Evolutionary conservation across 768 basidiomycete species (phyloP), one percentile per base, ranked within the genome.

Genomic region (Mycena sanguinolenta): DNA sequence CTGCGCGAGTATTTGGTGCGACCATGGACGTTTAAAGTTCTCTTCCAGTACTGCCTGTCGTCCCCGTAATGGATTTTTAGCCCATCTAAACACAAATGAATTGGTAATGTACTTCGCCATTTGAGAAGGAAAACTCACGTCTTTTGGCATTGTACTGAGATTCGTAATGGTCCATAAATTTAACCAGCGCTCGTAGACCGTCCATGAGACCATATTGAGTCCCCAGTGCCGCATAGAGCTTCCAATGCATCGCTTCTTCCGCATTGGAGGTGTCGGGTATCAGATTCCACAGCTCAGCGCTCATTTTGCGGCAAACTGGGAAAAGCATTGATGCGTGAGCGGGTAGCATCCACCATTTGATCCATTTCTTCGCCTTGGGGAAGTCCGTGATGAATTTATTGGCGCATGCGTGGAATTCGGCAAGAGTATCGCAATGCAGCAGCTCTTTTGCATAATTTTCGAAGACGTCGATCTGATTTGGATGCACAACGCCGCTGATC

Each of bases 291-390:
- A 75, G 38, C 19, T 38, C 32, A 1, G 25, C 65, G 23, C 63
- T 34, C 75, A 76, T 76, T 8, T 25, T 28, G 17, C 74, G 55
- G 3, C 63, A 60, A 13, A 71, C 62, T 7, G 28, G 28, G 46
- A 73, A 77, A 2, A 77, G 38, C 74, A 76, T 76, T 19, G 63
- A 58, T 19, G 73, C 69, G 58, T 75, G 75, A 4, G 49, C 44
- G 2, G 67, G 65, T 0, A 78, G 73, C 44, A 77, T 62, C 82
- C 81, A 84, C 83, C 82, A 84, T 0, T 73, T 52, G 23, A 83
- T 60, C 82, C 83, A 83, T 5, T 44, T 17, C 25, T 65, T 49
- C 19, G 73, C 63, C 28, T 71, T 44, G 12, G 79, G 79, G 67
- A 78, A 79, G 55, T 78, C 76, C 0, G 50, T 38, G 7, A 76